These are phyloP conservation scores for Termitomyces titanicus DNA, from an alignment of 768 basidiomycete species.

Conservation along the genomic window DNA sequence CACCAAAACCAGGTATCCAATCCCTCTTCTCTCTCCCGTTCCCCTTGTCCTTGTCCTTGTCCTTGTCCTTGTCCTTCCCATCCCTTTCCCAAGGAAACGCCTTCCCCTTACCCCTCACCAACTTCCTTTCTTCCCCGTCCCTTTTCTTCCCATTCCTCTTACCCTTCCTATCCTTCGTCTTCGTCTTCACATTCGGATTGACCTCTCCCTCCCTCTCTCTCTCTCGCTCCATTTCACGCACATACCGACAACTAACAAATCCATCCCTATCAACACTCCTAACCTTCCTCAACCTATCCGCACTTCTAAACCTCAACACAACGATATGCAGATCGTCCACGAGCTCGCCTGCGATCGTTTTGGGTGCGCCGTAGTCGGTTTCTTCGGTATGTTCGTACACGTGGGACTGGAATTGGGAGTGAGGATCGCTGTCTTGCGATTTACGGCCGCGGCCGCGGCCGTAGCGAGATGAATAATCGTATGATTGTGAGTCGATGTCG, in stretches of 20 bases:
- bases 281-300: slow-evolving; percentile 5
- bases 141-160: background rate
- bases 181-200: slow-evolving; percentile 1
- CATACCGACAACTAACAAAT: background rate
- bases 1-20: slow-evolving; percentile 12
- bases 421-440: background rate
- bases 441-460: too few relatives aligned
- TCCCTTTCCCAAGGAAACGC: slow-evolving; percentile 30
- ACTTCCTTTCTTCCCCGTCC: slow-evolving; percentile 16
- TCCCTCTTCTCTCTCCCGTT: slow-evolving; percentile 10
- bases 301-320: slow-evolving; percentile 35
- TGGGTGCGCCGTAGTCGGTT: background rate
- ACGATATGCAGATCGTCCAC: slow-evolving; percentile 28
- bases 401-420: background rate
- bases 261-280: background rate
- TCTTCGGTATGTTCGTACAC: background rate
- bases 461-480: too few relatives aligned
- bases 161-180: slow-evolving; percentile 1
- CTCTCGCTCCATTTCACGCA: background rate
- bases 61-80: slow-evolving; percentile 1
- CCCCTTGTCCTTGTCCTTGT: slow-evolving; percentile 1
- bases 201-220: slow-evolving; percentile 25
- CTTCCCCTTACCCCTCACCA: slow-evolving; percentile 25
- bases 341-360: slow-evolving; percentile 2
- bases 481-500: background rate